Base-by-base conservation (phyloP, 2,329 filamentous ascomycete genomes). In the Botryotinia calthae region DNA sequence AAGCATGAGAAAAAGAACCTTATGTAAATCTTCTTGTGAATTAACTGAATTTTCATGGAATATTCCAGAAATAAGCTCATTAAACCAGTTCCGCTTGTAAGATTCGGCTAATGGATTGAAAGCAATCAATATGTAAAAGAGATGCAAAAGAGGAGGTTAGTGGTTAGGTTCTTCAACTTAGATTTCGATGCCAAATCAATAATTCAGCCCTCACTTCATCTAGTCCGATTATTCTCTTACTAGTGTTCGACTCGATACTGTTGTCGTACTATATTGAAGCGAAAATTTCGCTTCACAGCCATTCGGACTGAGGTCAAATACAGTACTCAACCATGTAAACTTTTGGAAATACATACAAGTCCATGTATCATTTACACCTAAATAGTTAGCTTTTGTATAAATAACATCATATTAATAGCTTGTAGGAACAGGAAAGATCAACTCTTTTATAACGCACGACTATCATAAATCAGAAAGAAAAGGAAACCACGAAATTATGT, bases 11-110 rank as follows among this genome's bases (percentile, higher is more conserved):
- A 31, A 18, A 12, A 18, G 7, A 31, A 28, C 1, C 14, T 18
- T 28, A 56, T 56, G 0, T 9, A 9, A 9, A 6, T 18, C 0
- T 31, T 28, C 1, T 1, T 4, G 9, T 18, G 51, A 4, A 18
- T 2, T 31, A 4, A 25, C 3, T 31, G 3, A 6, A 18, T 3
- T 28, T 18, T 31, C n/a, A 28, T 56, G 31, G 51, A 56, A 56
- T 6, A 6, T 56, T n/a, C 25, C 9, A 28, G n/a, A 18, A 56
- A 9, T 10, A 18, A 28, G 51, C 28, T 28, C 14, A 28, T 28
- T 28, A 16, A 56, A 56, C n/a, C n/a, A 56, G n/a, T 18, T 56
- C n/a, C 14, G 14, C 14, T 8, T 28, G 16, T 31, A 7, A 28
- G 18, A 4, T 56, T 28, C 14, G 51, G n/a, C n/a, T 31, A 31